phyloP scores from a whole-genome alignment of 345 rosid species.

The Euphorbia peplus region DNA sequence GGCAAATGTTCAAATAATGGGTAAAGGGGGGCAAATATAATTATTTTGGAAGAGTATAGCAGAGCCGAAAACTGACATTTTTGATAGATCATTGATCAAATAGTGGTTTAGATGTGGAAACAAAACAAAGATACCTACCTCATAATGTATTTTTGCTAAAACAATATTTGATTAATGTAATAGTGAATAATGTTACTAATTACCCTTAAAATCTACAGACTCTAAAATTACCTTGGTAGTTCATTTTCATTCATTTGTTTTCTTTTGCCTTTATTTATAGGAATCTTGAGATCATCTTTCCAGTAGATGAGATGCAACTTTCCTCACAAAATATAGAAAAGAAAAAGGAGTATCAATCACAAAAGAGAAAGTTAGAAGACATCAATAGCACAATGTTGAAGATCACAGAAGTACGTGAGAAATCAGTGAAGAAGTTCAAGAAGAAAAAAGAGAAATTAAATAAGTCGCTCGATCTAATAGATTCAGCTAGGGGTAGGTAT shows the following conservation, averaged over 20 bases:
- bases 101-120: no score
- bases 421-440: slow-evolving; percentile 5
- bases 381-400: not conserved
- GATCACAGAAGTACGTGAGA: not conserved
- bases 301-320: slow-evolving; percentile 10
- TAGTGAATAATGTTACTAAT: no score
- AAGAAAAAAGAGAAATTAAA: not conserved
- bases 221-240: not conserved
- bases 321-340: slow-evolving; percentile 2
- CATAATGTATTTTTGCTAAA: no score
- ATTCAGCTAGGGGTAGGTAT: not conserved
- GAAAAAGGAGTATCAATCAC: slow-evolving; percentile 2
- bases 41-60: no score
- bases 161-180: no score
- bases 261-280: slow-evolving; percentile 20
- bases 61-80: no score
- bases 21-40: no score
- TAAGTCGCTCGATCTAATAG: not conserved
- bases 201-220: not conserved
- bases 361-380: not conserved
- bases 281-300: slow-evolving; percentile 44
- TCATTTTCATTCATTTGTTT: not conserved
- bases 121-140: no score
- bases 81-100: no score
- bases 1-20: no score